Evolutionary conservation across 352 stramenopile genomes (phyloP).

Genomic region (Globisporangium canariense): DNA sequence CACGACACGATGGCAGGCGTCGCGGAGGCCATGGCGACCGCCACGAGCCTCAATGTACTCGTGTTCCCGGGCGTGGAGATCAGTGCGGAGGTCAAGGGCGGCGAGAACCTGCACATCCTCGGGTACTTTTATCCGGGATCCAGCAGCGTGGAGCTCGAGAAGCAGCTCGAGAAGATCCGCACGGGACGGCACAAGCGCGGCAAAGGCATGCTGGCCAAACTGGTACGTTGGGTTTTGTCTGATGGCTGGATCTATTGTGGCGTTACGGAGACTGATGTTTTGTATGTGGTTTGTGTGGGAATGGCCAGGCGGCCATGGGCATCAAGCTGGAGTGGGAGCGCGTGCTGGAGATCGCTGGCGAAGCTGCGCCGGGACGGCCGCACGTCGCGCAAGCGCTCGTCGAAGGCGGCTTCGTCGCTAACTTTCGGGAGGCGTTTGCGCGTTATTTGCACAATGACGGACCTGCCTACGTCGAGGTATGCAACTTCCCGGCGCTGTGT

Average conservation of each 20-base stretch:
- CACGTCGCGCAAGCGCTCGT: slow-evolving; percentile 81
- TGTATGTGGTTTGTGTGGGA: neutral
- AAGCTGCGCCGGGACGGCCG: slow-evolving; percentile 73
- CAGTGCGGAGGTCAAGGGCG: slow-evolving; percentile 79
- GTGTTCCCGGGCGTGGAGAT: slow-evolving; percentile 84
- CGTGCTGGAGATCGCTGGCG: slow-evolving; percentile 78
- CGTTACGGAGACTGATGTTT: neutral
- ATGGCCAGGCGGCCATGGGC: slow-evolving; percentile 60
- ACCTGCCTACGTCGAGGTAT: slow-evolving; percentile 79
- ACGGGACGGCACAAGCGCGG: slow-evolving; percentile 74
- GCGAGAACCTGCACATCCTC: slow-evolving; percentile 84
- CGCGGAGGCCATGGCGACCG: slow-evolving; percentile 61
- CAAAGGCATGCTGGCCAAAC: slow-evolving; percentile 79
- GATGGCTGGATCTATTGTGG: too few relatives aligned
- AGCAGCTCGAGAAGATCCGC: slow-evolving; percentile 77
- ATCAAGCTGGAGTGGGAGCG: slow-evolving; percentile 80
- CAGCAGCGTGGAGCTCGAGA: slow-evolving; percentile 66
- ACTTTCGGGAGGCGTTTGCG: slow-evolving; percentile 78
- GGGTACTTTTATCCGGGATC: slow-evolving; percentile 84
- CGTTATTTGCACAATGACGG: slow-evolving; percentile 82
- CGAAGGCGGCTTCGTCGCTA: slow-evolving; percentile 66
- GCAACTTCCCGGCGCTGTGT: neutral
- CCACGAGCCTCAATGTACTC: slow-evolving; percentile 60
- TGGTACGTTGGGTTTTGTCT: slow-evolving; percentile 33
- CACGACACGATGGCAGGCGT: slow-evolving; percentile 87